Conservation (phyloP, 75 land plant species). For the Pinus taeda region DNA sequence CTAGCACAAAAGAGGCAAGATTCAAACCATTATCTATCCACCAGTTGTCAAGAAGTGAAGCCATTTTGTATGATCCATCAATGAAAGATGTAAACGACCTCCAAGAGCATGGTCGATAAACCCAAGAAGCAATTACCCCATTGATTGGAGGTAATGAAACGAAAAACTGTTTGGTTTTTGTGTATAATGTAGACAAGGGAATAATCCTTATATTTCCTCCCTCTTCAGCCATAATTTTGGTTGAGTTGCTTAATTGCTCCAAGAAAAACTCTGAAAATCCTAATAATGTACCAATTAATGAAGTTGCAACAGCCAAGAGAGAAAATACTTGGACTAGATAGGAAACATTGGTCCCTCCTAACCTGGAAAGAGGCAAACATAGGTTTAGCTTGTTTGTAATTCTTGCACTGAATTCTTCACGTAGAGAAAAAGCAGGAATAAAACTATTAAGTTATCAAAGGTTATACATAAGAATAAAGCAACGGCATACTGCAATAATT, state of each 20-base stretch:
- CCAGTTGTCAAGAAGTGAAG: conserved; percentile 25
- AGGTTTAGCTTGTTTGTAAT: neutral
- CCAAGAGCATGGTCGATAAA: neutral
- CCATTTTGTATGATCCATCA: neutral
- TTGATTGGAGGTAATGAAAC: neutral
- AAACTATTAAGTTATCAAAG: neutral
- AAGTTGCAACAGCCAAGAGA: conserved; percentile 70
- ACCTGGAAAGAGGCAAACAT: conserved; percentile 21
- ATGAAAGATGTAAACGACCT: neutral
- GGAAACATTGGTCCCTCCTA: conserved; percentile 39
- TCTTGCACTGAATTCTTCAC: neutral
- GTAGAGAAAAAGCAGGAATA: neutral
- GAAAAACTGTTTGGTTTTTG: conserved; percentile 6
- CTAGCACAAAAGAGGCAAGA: conserved; percentile 32
- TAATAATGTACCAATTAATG: conserved; percentile 67
- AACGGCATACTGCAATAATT: too few species aligned
- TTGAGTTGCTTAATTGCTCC: conserved; percentile 49
- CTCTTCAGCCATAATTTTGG: neutral
- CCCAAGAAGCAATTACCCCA: neutral
- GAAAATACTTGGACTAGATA: conserved; percentile 59
- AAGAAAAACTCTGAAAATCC: conserved; percentile 63
- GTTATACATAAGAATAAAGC: too few species aligned
- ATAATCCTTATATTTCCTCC: neutral
- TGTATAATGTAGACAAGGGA: neutral
- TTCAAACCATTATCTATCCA: conserved; percentile 31